Conservation (phyloP, 495 filamentous ascomycete species). For the Penicillium cinerascens region DNA sequence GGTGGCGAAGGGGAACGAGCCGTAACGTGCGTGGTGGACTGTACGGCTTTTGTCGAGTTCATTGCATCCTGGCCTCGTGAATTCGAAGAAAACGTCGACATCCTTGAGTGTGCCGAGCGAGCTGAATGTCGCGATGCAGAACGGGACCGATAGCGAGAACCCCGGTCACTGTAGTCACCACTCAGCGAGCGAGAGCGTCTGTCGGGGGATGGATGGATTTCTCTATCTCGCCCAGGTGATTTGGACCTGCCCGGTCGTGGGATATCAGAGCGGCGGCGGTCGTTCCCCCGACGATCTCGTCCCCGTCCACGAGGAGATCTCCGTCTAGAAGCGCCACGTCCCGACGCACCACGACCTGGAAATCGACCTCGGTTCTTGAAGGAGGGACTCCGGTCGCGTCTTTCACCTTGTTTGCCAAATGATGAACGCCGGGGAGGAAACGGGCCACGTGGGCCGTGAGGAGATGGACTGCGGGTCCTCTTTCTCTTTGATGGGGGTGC, state of each 20-base stretch:
- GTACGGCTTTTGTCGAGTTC: slow-evolving; percentile 28
- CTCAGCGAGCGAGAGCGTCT: slow-evolving; percentile 28
- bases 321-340: slow-evolving; percentile 32
- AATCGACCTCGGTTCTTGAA: slow-evolving; percentile 30
- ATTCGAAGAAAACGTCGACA: slow-evolving; percentile 27
- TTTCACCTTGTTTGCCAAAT: slow-evolving; percentile 25
- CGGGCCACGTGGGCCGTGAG: slow-evolving; percentile 22
- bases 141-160: slow-evolving; percentile 31
- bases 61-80: slow-evolving; percentile 26
- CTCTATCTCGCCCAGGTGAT: slow-evolving; percentile 33
- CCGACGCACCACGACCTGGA: slow-evolving; percentile 32
- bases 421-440: slow-evolving; percentile 24
- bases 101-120: slow-evolving; percentile 31
- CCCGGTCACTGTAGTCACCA: slow-evolving; percentile 28
- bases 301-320: slow-evolving; percentile 32
- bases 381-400: slow-evolving; percentile 31
- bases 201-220: slow-evolving; percentile 26
- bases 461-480: slow-evolving; percentile 48
- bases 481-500: slow-evolving; percentile 39
- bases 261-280: slow-evolving; percentile 22
- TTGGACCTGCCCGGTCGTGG: slow-evolving; percentile 23
- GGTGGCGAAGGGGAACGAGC: slow-evolving; percentile 38
- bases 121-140: slow-evolving; percentile 35
- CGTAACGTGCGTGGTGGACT: slow-evolving; percentile 23
- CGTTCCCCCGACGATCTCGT: slow-evolving; percentile 35